Percentiles rank a stretch among this genome's conserved stretches.
phyloP scores from a whole-genome alignment of 169 alveolate genomes.

The Babesia caballi region DNA sequence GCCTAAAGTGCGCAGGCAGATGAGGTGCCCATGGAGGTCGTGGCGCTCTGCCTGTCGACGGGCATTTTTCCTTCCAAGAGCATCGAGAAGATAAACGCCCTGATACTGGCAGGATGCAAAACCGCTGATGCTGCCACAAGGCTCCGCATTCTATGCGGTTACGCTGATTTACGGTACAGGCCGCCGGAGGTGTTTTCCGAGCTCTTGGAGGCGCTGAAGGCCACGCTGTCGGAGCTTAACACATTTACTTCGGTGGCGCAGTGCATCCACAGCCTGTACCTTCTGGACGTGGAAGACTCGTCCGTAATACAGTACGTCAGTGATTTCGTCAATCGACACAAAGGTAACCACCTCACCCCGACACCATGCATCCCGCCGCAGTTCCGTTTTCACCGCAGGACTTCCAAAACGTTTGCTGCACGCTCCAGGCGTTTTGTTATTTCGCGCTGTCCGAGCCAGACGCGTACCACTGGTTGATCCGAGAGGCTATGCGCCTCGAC shows the following conservation, averaged over 20 bases:
- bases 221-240: not conserved
- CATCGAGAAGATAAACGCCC: not conserved
- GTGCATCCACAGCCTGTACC: not conserved
- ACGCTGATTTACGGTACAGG: conserved; percentile 8
- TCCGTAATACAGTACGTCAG: not conserved
- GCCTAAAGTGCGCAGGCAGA: not conserved
- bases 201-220: not conserved
- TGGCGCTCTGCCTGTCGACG: not conserved
- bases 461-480: not conserved
- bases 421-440: not conserved
- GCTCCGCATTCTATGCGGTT: not conserved
- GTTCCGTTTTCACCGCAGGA: not conserved
- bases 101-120: not conserved
- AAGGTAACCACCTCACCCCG: not conserved
- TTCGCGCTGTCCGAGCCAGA: not conserved
- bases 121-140: not conserved
- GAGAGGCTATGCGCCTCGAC: conserved; percentile 8
- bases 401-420: not conserved
- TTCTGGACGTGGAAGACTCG: not conserved
- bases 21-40: not conserved
- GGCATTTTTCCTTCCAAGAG: conserved; percentile 15
- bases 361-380: not conserved
- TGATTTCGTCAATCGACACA: not conserved
- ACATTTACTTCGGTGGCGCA: not conserved
- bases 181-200: not conserved